Base-by-base conservation (phyloP, 441 rosid genomes). In the Corymbia citriodora region DNA sequence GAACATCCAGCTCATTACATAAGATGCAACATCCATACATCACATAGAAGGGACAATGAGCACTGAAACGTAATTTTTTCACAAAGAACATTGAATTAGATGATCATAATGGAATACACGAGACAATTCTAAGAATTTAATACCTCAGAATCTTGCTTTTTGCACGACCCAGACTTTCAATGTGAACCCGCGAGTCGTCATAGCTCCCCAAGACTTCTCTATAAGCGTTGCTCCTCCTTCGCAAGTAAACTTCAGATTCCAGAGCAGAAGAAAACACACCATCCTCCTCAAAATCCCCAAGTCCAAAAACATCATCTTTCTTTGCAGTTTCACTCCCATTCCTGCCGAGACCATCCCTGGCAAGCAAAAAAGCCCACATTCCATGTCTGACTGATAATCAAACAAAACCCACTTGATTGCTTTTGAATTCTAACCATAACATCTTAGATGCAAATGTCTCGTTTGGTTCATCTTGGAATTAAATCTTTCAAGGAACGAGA, bases 111-210 rank as follows among this genome's bases (percentile, higher is more conserved):
- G n/a, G 49, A 87, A 45, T 11, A 57, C 63, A 53, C 8, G 21
- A 82, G 65, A 79, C 45, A 11, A n/a, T 68, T 45, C 31, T 29
- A 36, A 88, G 29, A 85, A 79, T 59, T 19, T 6, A 90, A 52
- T 90, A 97, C 99, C 99, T 95, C 91, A 94, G 91, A 29, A 96
- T 93, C 83, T 90, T 93, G 89, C 82, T 88, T 90, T 94, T 96
- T 2, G 95, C 95, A 68, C 90, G 93, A 52, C 82, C 90, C 88
- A 96, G 91, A 90, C 87, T 93, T 89, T 45, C 90, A 25, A 87
- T 90, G 81, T 90, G 93, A n/a, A 90, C 65, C 57, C n/a, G 90
- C 65, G 92, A 65, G 55, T 92, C 90, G 88, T 94, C 93, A 90
- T 95, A 95, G 92, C 92, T 93, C 90, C 91, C 92, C 89, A 95